Conservation (phyloP, 768 basidiomycete genomes). For the Phylloporus scabripes region DNA sequence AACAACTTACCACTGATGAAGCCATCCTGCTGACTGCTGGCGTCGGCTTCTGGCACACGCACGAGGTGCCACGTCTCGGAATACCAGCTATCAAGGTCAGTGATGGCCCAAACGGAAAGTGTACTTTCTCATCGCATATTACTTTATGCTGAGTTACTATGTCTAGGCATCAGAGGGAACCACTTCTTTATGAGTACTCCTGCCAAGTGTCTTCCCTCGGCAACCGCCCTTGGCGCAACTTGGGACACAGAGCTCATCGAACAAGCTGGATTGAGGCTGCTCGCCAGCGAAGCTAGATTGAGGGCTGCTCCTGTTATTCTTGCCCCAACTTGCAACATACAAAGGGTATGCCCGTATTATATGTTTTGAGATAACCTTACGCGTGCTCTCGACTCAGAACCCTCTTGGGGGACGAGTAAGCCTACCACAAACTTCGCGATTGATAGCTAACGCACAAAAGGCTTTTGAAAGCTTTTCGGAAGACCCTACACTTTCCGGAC, state of each 20-base stretch:
- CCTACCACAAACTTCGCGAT: neutral
- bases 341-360: slow-evolving; percentile 45
- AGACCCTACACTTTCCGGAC: slow-evolving; percentile 69
- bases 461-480: slow-evolving; percentile 78
- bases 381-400: slow-evolving; percentile 35
- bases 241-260: slow-evolving; percentile 64
- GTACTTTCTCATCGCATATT: slow-evolving; percentile 1
- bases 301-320: slow-evolving; percentile 63
- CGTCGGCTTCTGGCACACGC: slow-evolving; percentile 75
- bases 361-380: neutral
- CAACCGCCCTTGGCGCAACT: slow-evolving; percentile 72
- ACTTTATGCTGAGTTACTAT: neutral
- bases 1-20: slow-evolving; percentile 67
- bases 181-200: slow-evolving; percentile 80
- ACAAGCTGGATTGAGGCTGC: slow-evolving; percentile 54
- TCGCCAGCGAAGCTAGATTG: slow-evolving; percentile 69
- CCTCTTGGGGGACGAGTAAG: slow-evolving; percentile 66
- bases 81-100: slow-evolving; percentile 64
- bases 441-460: slow-evolving; percentile 28
- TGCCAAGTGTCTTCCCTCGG: slow-evolving; percentile 70
- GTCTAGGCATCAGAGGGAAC: slow-evolving; percentile 53
- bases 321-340: slow-evolving; percentile 82
- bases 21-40: slow-evolving; percentile 68
- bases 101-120: slow-evolving; percentile 71
- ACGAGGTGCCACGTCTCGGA: slow-evolving; percentile 56